Evolutionary conservation across 129 eudicot species (phyloP).

Genomic region (Artemisia tridentata): DNA sequence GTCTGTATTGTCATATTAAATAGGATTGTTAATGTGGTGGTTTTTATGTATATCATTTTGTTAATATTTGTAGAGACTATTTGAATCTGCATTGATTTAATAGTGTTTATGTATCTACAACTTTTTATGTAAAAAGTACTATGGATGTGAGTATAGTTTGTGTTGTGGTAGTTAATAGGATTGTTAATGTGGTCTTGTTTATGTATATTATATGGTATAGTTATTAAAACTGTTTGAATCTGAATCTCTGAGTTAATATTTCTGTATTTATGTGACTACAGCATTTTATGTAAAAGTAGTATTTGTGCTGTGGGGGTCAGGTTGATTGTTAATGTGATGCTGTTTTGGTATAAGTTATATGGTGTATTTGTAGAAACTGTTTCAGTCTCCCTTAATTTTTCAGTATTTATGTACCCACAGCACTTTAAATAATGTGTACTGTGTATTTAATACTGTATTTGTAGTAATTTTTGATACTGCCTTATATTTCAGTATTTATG

Average conservation of each 20-base stretch:
- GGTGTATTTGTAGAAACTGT: background rate
- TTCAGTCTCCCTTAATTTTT: background rate
- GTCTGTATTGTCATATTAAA: no score
- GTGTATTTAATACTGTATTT: no score
- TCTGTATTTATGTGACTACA: background rate
- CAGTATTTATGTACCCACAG: background rate
- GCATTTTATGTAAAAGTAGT: background rate
- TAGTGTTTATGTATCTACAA: slow-evolving; percentile 21
- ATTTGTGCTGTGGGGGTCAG: no score
- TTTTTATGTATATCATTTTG: background rate
- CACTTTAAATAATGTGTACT: no score
- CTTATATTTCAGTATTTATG: no score
- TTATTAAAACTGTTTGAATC: background rate
- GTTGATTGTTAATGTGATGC: no score
- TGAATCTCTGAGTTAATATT: background rate
- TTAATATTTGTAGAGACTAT: background rate
- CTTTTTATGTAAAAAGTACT: background rate
- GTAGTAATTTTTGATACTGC: no score
- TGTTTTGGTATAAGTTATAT: no score
- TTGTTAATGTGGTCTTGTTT: no score
- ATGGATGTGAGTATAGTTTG: no score
- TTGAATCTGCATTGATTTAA: slow-evolving; percentile 19
- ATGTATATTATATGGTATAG: no score
- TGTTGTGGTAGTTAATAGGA: no score
- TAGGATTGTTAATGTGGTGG: background rate